Evolutionary conservation across 768 basidiomycete genomes (phyloP), one percentile per base, ranked within the genome.

Genomic region (Pleurotus tuber-regium): DNA sequence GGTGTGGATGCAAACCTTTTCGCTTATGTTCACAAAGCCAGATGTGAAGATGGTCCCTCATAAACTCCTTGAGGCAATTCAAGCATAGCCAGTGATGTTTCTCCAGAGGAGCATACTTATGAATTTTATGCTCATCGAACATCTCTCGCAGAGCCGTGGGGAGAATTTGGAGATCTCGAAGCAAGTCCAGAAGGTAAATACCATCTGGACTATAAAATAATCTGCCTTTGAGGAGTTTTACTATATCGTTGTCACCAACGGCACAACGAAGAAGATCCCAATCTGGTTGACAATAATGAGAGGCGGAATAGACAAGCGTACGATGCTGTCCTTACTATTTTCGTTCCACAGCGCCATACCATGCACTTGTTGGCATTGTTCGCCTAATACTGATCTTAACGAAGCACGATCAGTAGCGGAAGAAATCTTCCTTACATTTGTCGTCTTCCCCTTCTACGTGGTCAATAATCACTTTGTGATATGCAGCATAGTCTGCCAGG

Each of bases 31-130:
- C 47, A 39, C 31, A 30, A 19, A 40, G 43, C 59, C 59, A 60
- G 8, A 57, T 11, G 43, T 57, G 56, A 14, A 60, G 33, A 46
- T 57, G 54, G 29, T 53, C 42, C 9, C 19, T 28, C 29, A 54
- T 36, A 14, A 60, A 46, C 2, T n/a, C 21, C 3, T 25, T 33
- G 12, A 60, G 7, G 33, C 59, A 60, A 10, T 26, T 2, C 4
- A 39, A n/a, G 24, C 59, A 60, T 16, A 59, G 21, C 48, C 33
- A 40, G 26, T 57, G 52, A 14, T 53, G 30, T 26, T 57, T 55
- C 4, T 53, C 44, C 46, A 40, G 43, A 23, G 25, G 30, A 4
- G 33, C 23, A 41, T 53, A 57, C 9, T 38, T 16, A 4, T 28
- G n/a, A 26, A 39, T 19, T 39, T 52, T 57, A 39, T 55, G 14